Base-by-base conservation (phyloP, 2,329 filamentous ascomycete genomes). In the Epichloe coenophiala region DNA sequence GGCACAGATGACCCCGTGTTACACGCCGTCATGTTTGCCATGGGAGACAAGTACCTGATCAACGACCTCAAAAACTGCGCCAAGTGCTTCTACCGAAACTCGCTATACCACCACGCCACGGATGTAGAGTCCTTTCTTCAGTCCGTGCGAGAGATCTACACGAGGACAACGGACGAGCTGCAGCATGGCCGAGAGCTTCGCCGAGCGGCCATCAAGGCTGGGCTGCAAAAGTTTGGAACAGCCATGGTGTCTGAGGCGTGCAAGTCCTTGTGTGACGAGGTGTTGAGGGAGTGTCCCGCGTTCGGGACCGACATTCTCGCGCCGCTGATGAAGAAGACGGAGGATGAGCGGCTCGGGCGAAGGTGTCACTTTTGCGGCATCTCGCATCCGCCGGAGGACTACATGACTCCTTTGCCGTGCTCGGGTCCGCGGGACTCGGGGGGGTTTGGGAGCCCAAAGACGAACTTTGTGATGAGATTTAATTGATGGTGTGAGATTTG, bases 321-420 rank as follows among this genome's bases (percentile, higher is more conserved):
- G 23, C 45, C 45, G 45, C 45, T 47, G n/a, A 47, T 47, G 45
- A 47, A 36, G 36, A 47, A 47, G 45, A 39, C n/a, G 36, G 45
- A 39, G 13, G 45, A 47, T 31, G 45, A 39, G 19, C 45, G 45
- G 27, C 11, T 31, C 35, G 45, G 45, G 31, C 21, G 21, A 15
- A 35, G 36, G 19, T 47, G 45, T 31, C 9, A 27, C 36, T 13
- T 39, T 39, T 47, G 45, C 2, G 35, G 45, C 1, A 17, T 13
- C 4, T 31, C 21, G 45, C 45, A 47, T 31, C 45, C 45, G 36
- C 45, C 45, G 2, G 45, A 47, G 36, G 45, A 47, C 21, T 47
- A 47, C n/a, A 13, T 39, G 45, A 19, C 45, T 36, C 45, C 36
- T 11, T 17, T 47, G 36, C 36, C 36, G 36, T 19, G 45, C 15